These are phyloP conservation scores for Stagonosporopsis rhizophila DNA, from an alignment of 2,329 filamentous ascomycete genomes.

Conservation along the genomic window DNA sequence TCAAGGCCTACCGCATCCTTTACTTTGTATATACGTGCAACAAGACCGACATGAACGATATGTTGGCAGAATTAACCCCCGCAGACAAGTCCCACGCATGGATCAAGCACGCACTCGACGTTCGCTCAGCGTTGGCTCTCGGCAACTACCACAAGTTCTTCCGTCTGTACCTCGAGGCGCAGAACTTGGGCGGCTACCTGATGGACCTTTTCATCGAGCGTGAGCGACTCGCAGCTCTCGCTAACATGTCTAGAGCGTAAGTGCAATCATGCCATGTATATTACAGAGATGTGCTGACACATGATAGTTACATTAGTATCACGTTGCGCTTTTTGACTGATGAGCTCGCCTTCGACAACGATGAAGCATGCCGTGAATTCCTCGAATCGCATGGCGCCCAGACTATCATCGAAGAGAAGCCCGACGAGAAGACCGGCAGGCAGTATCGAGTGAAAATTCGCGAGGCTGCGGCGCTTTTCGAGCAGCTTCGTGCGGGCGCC, in stretches of 20 bases:
- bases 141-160: conserved; percentile 99
- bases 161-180: conserved; percentile 90
- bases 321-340: conserved; percentile 91
- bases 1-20: conserved; percentile 98
- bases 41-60: conserved; percentile 96
- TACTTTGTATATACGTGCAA: conserved; percentile 99
- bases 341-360: conserved; percentile 93
- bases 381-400: conserved; percentile 81
- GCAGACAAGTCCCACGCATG: conserved; percentile 93
- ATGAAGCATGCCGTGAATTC: conserved; percentile 89
- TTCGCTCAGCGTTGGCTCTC: conserved; percentile 88
- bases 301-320: conserved; percentile 84
- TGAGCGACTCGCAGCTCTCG: conserved; percentile 88
- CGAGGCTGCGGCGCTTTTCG: conserved; percentile 70
- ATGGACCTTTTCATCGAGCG: conserved; percentile 99
- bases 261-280: conserved; percentile 50
- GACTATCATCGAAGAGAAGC: conserved; percentile 76
- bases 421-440: conserved; percentile 52
- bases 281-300: conserved; percentile 55
- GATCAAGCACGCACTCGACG: conserved; percentile 82
- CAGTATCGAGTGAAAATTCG: conserved; percentile 63
- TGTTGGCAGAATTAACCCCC: conserved; percentile 97
- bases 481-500: conserved; percentile 73
- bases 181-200: conserved; percentile 96
- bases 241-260: conserved; percentile 94